These are phyloP conservation scores for Bonia amplexicaulis DNA, from an alignment of 176 grass and related monocot genomes.

Conservation along the genomic window DNA sequence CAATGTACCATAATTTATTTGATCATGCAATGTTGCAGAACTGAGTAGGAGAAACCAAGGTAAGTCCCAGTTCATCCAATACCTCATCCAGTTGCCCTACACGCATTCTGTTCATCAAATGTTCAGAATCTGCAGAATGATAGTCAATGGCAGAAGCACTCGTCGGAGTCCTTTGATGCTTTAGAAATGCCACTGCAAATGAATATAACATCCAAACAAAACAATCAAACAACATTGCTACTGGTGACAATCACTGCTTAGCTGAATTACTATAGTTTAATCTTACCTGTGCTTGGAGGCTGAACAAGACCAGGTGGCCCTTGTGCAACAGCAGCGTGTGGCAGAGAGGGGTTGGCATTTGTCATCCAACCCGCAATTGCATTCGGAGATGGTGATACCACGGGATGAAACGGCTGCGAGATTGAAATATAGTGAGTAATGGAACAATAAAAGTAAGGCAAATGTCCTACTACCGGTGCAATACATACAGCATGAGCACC, in stretches of 20 bases:
- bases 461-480: neutral
- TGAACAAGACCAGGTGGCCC: conserved; percentile 80
- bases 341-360: conserved; percentile 79
- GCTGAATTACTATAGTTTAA: conserved; percentile 20
- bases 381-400: conserved; percentile 90
- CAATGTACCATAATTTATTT: conserved; percentile 13
- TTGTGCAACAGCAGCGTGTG: conserved; percentile 77
- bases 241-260: neutral
- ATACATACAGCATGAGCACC: conserved; percentile 78
- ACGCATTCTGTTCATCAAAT: conserved; percentile 97
- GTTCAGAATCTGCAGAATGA: conserved; percentile 96
- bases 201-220: conserved; percentile 18
- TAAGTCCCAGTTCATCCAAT: conserved; percentile 2
- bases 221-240: conserved; percentile 18
- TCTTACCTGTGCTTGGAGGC: conserved; percentile 75
- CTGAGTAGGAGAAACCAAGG: neutral
- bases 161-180: conserved; percentile 79
- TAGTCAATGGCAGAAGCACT: conserved; percentile 89
- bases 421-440: conserved; percentile 20
- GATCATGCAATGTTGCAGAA: neutral
- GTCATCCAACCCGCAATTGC: conserved; percentile 99
- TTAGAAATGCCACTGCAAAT: conserved; percentile 82
- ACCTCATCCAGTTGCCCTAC: conserved; percentile 96
- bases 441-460: neutral
- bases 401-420: conserved; percentile 86